phyloP scores from a whole-genome alignment of 2,329 filamentous ascomycete genomes.

The Fusarium equiseti region DNA sequence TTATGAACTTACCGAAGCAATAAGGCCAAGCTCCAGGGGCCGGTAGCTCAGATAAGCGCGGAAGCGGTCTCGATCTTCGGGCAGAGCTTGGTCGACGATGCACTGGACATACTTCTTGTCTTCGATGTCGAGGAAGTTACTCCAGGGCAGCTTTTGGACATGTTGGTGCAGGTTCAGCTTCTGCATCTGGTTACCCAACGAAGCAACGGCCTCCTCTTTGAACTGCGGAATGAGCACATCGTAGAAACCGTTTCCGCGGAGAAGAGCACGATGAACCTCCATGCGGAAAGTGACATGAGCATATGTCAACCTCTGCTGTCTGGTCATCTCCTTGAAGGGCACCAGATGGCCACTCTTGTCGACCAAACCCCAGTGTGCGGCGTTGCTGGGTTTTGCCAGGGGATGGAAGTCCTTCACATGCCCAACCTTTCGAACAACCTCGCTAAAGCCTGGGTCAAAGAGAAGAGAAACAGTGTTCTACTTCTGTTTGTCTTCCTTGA shows the following conservation, averaged over 20 bases:
- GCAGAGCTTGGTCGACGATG: conserved; percentile 6
- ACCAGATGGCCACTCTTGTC: background rate
- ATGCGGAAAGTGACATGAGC: conserved; percentile 1
- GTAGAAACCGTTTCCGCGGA: conserved; percentile 31
- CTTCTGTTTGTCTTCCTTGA: background rate
- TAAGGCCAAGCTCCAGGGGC: conserved; percentile 22
- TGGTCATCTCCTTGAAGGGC: background rate
- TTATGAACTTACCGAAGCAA: conserved; percentile 32
- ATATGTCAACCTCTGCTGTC: background rate
- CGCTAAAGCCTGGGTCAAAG: background rate
- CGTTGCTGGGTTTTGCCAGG: background rate
- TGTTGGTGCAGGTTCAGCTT: no score
- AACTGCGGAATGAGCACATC: background rate
- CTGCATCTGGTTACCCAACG: no score
- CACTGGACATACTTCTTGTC: background rate
- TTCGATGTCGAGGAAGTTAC: conserved; percentile 4
- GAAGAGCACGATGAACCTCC: conserved; percentile 24
- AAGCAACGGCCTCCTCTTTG: no score
- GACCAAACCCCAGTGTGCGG: background rate
- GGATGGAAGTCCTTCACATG: background rate
- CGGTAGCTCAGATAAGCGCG: conserved; percentile 18
- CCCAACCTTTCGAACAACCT: conserved; percentile 14
- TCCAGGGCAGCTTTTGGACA: no score
- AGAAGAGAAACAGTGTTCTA: conserved; percentile 18
- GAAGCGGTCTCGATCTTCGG: conserved; percentile 18